Evolutionary conservation across 2,329 filamentous ascomycete species (phyloP), one percentile per base, ranked within the genome.

Genomic region (Alternaria arbusti): DNA sequence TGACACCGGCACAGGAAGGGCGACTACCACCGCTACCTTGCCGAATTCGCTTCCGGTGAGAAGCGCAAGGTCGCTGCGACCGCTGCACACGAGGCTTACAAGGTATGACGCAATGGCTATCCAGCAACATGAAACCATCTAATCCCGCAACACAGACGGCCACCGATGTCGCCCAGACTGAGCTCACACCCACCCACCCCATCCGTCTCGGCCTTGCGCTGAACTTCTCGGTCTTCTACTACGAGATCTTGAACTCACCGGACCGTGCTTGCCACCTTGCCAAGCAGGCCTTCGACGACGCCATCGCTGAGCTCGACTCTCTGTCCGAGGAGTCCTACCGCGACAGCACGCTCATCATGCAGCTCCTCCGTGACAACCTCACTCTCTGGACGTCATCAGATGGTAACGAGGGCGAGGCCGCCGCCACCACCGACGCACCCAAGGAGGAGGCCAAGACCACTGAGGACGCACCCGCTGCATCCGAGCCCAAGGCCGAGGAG

Each of bases 221-320:
- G 76, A 98, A 97, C 91, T 97, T 98, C 90, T 97, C 94, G 70
- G 95, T 97, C 79, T 97, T 97, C 88, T 97, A 97, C 90, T 97
- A 97, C 85, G 96, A 97, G 89, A 97, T 97, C 82, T 87, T 97
- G 81, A 98, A 97, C 91, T 96, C 94, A 36, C 95, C 94, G 79
- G 94, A 97, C 84, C 93, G 92, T 81, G 95, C 95, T 80, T 98
- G 95, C 90, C 95, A 98, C 82, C 90, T 98, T 73, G 95, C 95
- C 84, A 98, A 98, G 90, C 95, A 98, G 87, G 95, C 96, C 54
- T 98, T 98, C 80, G 95, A 98, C 82, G 95, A 97, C 83, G 95
- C 95, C 79, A 97, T 98, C 82, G 95, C 95, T 79, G 94, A 98
- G 90, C 93, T 98, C 76, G 95, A 98, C 87, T 97, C 94, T 55